phyloP scores from a whole-genome alignment of 164 flowering plant genomes.

The Vitis rotundifolia region DNA sequence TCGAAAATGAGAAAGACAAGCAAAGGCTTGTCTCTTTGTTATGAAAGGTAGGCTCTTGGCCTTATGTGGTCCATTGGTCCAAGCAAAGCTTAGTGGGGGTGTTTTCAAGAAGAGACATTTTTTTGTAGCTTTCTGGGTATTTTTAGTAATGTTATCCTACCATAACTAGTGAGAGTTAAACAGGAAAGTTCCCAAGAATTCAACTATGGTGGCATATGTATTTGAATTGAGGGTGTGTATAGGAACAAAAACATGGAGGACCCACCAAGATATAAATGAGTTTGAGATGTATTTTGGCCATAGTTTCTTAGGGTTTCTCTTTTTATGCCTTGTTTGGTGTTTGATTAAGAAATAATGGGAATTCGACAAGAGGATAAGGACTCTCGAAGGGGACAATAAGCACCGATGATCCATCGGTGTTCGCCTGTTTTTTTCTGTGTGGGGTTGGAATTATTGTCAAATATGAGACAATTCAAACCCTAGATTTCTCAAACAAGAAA shows the following conservation, averaged over 20 bases:
- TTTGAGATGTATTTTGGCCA: neutral
- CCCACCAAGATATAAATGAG: neutral
- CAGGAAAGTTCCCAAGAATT: neutral
- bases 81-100: conserved; percentile 11
- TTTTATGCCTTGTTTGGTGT: neutral
- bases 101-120: conserved; percentile 6
- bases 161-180: neutral
- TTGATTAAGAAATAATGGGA: neutral
- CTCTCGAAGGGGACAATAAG: neutral
- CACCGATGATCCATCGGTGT: neutral
- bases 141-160: neutral
- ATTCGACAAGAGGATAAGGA: neutral
- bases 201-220: neutral
- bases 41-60: conserved; percentile 1
- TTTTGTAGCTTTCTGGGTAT: neutral
- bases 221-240: neutral
- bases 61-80: conserved; percentile 5
- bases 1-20: neutral
- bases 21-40: conserved; percentile 1
- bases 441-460: neutral
- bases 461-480: too few species aligned
- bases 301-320: neutral
- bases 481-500: too few species aligned
- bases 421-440: neutral
- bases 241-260: conserved; percentile 1